phyloP scores from a whole-genome alignment of 2,329 filamentous ascomycete species.

The Chrysoporthe deuterocubensis region DNA sequence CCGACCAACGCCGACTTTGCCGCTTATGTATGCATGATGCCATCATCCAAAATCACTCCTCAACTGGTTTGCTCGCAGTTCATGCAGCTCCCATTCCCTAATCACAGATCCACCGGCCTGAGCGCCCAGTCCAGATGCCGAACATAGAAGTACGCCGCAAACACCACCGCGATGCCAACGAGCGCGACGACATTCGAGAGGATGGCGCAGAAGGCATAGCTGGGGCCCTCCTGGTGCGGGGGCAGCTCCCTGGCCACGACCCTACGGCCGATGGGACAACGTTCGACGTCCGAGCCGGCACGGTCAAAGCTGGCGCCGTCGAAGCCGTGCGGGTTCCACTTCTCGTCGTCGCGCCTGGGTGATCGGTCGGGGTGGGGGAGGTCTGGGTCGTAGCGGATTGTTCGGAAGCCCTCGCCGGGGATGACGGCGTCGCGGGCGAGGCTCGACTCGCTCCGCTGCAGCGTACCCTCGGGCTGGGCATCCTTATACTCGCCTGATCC shows the following conservation, averaged over 20 bases:
- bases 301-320: slow-evolving; percentile 7
- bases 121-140: slow-evolving; percentile 8
- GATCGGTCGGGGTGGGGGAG: not conserved
- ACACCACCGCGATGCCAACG: not conserved
- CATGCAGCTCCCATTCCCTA: not conserved
- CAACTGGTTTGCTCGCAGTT: not conserved
- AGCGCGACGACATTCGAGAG: slow-evolving; percentile 14
- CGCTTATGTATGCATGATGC: not conserved
- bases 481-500: not conserved
- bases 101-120: not conserved
- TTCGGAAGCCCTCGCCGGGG: slow-evolving; percentile 24
- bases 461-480: not conserved
- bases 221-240: not conserved
- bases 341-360: not conserved
- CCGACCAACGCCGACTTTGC: not conserved
- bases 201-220: not conserved
- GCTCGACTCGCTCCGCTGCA: not conserved
- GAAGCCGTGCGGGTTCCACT: slow-evolving; percentile 7
- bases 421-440: slow-evolving; percentile 21
- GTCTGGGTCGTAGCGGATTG: slow-evolving; percentile 16
- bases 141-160: slow-evolving; percentile 15
- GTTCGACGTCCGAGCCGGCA: not conserved
- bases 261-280: slow-evolving; percentile 10
- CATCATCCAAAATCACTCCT: not conserved
- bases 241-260: not conserved